Evolutionary conservation across 805 yeast genomes (phyloP), one percentile per base, ranked within the genome.

Genomic region (Pichia nakasei): DNA sequence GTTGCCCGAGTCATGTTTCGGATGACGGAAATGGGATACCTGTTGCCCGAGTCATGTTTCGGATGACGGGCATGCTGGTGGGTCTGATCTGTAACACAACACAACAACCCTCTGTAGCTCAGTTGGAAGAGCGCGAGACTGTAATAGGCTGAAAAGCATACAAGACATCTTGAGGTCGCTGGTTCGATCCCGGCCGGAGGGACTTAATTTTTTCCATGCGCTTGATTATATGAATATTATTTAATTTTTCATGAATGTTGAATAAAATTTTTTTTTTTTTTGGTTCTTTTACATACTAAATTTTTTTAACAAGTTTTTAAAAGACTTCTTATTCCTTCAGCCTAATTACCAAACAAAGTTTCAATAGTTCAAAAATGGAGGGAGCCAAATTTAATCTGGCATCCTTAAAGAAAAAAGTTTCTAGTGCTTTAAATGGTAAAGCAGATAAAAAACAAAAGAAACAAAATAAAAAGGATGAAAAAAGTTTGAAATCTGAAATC

Each of bases 381-480:
- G 59, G 67, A 34, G 56, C 69, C 9, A 66, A 63, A 47, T 59
- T 75, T 51, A 72, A 68, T 59, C 60, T 76, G 49, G 60, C 81
- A 39, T 76, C 85, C 22, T 66, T 83, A 58, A 82, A 72, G 61
- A 85, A 77, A 50, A 82, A 75, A 59, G 78, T 83, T 35, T 64
- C 81, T 21, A 70, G 66, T 37, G 79, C 80, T 55, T 60, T 80
- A 46, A 57, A 57, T 22, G 51, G 56, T 38, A 47, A 55, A 31
- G 49, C 51, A 44, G 56, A 53, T 39, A 39, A 47, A 42, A 22
- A 45, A 26, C 51, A 52, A 21, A 56, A 59, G 36, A 48, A 39
- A 15, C 41, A 33, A 51, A 51, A 38, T 54, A 59, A 13, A 43
- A 56, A 27, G 48, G 51, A 37, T 44, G 55, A 31, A 39, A 32